phyloP scores from a whole-genome alignment of 805 yeast genomes.

The Candida chilensis region DNA sequence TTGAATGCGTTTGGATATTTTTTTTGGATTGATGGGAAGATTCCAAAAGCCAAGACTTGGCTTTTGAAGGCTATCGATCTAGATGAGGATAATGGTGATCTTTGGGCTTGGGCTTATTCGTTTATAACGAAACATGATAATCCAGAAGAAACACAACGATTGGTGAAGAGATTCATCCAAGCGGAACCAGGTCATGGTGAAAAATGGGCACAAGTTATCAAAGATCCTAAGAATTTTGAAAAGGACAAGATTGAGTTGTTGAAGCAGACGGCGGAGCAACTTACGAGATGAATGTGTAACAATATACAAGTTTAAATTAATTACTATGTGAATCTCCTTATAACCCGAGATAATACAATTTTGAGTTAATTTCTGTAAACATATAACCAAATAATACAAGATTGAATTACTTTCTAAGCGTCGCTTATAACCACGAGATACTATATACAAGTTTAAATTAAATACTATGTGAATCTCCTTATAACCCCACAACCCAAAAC shows the following conservation, averaged over 20 bases:
- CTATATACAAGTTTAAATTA: background rate
- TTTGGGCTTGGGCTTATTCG: slow-evolving; percentile 59
- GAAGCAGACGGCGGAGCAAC: slow-evolving; percentile 12
- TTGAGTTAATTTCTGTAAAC: no score
- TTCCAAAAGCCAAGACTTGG: slow-evolving; percentile 62
- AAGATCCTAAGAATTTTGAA: slow-evolving; percentile 37
- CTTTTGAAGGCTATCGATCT: slow-evolving; percentile 56
- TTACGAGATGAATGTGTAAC: no score
- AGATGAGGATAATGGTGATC: slow-evolving; percentile 60
- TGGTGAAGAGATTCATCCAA: slow-evolving; percentile 23
- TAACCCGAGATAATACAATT: no score
- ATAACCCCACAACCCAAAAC: slow-evolving; percentile 61
- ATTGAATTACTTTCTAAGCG: no score
- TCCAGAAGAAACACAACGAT: slow-evolving; percentile 19
- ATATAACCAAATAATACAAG: no score
- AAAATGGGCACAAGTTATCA: slow-evolving; percentile 44
- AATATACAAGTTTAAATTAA: no score
- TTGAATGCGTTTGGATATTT: slow-evolving; percentile 56
- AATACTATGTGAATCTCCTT: no score
- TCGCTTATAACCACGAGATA: no score
- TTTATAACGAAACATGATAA: slow-evolving; percentile 29
- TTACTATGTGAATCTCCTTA: no score
- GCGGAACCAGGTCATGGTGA: slow-evolving; percentile 57
- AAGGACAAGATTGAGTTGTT: slow-evolving; percentile 30
- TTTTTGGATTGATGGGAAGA: slow-evolving; percentile 59